Evolutionary conservation across 176 grass and related monocot genomes (phyloP), one percentile per base, ranked within the genome.

Genomic region (Bromus sterilis): DNA sequence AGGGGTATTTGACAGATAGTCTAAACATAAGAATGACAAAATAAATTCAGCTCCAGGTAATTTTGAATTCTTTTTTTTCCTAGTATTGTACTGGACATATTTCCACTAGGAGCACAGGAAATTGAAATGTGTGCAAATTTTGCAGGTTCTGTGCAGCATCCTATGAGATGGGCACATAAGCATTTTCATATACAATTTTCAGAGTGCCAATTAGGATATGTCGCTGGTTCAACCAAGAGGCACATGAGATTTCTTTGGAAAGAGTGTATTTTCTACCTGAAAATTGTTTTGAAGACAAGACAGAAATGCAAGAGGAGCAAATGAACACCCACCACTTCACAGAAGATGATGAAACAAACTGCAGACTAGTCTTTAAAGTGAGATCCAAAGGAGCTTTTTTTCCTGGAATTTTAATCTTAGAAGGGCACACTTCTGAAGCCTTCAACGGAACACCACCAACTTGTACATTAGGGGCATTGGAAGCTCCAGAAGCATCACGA

Each of bases 341-440:
- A 81, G 96, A 91, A 20, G 91, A 93, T 5, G 93, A 99, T 80
- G 87, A 95, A 83, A 99, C 84, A 46, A 99, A 84, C 24, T 88
- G 84, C 80, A 99, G 66, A 62, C 56, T 74, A 42, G 85, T 93
- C 81, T 99, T 99, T 60, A 99, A 81, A 58, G 88, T 99, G 63
- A 99, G 90, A 89, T 99, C 96, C 61, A 95, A 82, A 56, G 96
- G 96, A 76, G 76, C 58, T 42, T 41, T 95, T 63, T 86, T 82
- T 71, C 93, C 93, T 82, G 91, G 85, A 75, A 99, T 78, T 56
- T 63, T 85, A 75, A 99, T 88, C 77, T 93, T 83, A 48, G 86
- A 84, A 78, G 75, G 87, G 57, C 76, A 91, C 2, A 55, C 76
- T 37, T 91, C 80, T 74, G 61, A 76, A 83, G 85, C 69, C n/a